Conservation (phyloP, 1,284 basidiomycete species). For the Trametes hirsuta region DNA sequence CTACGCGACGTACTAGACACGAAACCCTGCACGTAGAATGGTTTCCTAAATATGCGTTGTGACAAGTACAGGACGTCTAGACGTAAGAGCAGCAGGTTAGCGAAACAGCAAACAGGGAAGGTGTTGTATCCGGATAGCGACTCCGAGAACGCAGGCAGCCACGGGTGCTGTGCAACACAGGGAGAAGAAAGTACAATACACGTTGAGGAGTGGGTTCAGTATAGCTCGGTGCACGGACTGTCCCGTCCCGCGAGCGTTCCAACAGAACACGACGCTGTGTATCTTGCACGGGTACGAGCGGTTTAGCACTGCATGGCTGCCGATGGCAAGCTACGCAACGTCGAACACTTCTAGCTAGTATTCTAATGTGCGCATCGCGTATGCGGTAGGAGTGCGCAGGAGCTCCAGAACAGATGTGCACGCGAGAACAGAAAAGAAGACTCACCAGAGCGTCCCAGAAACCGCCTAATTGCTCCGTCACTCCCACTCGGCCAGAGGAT, state of each 20-base stretch:
- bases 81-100: not conserved
- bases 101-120: not conserved
- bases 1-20: no score
- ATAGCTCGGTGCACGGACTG: not conserved
- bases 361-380: not conserved
- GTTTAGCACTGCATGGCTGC: not conserved
- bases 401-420: not conserved
- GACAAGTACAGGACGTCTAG: not conserved
- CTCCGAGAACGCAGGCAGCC: no score
- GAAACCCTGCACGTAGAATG: no score
- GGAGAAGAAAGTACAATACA: not conserved
- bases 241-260: not conserved
- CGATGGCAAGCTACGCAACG: not conserved
- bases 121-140: not conserved
- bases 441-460: constrained; percentile 5
- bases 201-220: not conserved
- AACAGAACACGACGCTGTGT: not conserved
- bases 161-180: not conserved
- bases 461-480: not conserved
- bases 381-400: not conserved
- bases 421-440: not conserved
- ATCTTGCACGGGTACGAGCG: not conserved
- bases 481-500: constrained; percentile 1
- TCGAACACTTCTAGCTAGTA: not conserved
- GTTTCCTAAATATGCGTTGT: not conserved